These are phyloP conservation scores for Fusarium sp. DNA, from an alignment of 2,329 filamentous ascomycete species.

Conservation along the genomic window DNA sequence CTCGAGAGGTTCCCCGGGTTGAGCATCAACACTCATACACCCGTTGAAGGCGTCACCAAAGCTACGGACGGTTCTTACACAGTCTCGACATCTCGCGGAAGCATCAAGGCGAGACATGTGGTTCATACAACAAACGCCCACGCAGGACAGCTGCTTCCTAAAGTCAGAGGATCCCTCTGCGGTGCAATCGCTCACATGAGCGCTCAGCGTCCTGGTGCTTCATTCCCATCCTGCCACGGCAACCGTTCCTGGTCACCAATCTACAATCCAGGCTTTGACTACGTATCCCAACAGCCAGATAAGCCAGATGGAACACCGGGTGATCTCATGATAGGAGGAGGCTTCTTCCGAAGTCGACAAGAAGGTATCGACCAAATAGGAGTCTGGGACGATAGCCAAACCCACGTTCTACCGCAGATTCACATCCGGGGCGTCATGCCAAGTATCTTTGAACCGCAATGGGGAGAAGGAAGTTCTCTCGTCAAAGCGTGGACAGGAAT, in stretches of 20 bases:
- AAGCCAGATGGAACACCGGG: slow-evolving; percentile 46
- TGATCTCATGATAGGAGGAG: slow-evolving; percentile 67
- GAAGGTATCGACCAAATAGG: slow-evolving; percentile 61
- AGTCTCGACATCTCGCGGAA: slow-evolving; percentile 59
- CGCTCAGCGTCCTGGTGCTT: slow-evolving; percentile 56
- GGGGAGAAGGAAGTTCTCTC: slow-evolving; percentile 49
- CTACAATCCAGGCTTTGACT: slow-evolving; percentile 61
- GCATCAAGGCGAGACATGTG: slow-evolving; percentile 60
- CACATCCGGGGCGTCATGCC: slow-evolving; percentile 58
- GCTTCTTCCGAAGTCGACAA: slow-evolving; percentile 56
- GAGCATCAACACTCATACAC: slow-evolving; percentile 54
- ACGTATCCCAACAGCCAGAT: slow-evolving; percentile 60
- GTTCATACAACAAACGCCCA: slow-evolving; percentile 70
- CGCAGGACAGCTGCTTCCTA: slow-evolving; percentile 62
- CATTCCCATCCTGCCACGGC: slow-evolving; percentile 48
- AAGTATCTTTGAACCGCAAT: slow-evolving; percentile 54
- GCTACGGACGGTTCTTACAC: slow-evolving; percentile 48
- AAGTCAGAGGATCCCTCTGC: slow-evolving; percentile 58
- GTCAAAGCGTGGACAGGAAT: slow-evolving; percentile 62
- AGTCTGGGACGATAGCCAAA: slow-evolving; percentile 57
- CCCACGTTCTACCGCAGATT: slow-evolving; percentile 54
- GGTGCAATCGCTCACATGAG: slow-evolving; percentile 62
- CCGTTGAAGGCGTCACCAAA: slow-evolving; percentile 47
- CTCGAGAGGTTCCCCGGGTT: slow-evolving; percentile 50
- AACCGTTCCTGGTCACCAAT: slow-evolving; percentile 63